These are phyloP conservation scores for Durio zibethinus DNA, from an alignment of 345 rosid species.

Conservation along the genomic window DNA sequence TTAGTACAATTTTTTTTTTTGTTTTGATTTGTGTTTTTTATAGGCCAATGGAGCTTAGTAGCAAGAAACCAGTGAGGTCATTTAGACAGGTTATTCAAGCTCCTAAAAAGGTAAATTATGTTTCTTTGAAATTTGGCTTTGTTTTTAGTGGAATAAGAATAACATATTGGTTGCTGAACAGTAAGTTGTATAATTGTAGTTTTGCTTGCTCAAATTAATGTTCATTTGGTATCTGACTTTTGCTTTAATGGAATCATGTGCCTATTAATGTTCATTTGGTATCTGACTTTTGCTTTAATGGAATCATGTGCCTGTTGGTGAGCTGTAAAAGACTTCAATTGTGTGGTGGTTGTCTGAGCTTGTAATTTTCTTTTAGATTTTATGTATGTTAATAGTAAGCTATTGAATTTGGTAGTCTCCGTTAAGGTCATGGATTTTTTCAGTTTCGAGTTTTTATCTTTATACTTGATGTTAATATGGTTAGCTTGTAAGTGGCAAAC, in stretches of 20 bases:
- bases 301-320: background rate
- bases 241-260: constrained; percentile 1
- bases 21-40: background rate
- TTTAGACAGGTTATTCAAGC: constrained; percentile 71
- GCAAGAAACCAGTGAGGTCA: constrained; percentile 73
- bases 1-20: background rate
- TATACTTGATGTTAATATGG: background rate
- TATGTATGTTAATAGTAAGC: background rate
- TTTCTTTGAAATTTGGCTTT: background rate
- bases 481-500: background rate
- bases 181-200: background rate
- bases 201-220: background rate
- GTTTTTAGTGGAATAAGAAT: background rate
- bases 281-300: background rate
- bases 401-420: background rate
- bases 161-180: background rate
- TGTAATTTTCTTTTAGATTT: background rate
- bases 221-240: background rate
- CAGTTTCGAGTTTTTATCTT: background rate
- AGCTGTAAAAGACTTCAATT: background rate
- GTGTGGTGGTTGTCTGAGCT: background rate
- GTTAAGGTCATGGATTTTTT: background rate
- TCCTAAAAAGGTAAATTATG: constrained; percentile 60
- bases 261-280: too few relatives aligned
- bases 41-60: constrained; percentile 75